A percentile compares a stretch with the other conserved stretches of the same genome.
These are phyloP conservation scores for Fusarium proliferatum DNA, from an alignment of 2,329 filamentous ascomycete species.

Conservation along the genomic window DNA sequence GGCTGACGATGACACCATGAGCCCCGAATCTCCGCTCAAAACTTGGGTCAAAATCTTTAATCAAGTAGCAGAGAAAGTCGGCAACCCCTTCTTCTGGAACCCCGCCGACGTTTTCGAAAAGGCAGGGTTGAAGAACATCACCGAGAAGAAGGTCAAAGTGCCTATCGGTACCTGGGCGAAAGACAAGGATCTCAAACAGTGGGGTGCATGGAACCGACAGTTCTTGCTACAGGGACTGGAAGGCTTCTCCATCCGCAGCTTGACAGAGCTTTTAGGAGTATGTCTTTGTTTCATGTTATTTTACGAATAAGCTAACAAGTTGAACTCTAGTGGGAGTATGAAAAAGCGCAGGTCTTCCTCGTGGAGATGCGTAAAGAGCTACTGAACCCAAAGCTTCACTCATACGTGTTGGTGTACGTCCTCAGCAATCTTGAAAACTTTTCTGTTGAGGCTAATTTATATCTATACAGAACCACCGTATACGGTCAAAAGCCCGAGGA, in stretches of 20 bases:
- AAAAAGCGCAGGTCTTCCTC: conserved; percentile 10
- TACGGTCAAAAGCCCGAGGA: conserved; percentile 11
- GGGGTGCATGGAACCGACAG: conserved; percentile 31
- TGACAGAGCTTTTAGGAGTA: conserved; percentile 20
- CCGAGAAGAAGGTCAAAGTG: conserved; percentile 16
- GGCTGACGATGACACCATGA: conserved; percentile 21
- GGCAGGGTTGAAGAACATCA: conserved; percentile 10
- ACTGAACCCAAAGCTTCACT: conserved; percentile 6
- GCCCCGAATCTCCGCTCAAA: conserved; percentile 15
- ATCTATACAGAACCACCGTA: background rate
- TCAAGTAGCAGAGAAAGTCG: conserved; percentile 13
- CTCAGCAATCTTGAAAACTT: accelerated
- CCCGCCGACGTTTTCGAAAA: conserved; percentile 8
- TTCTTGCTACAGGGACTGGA: conserved; percentile 20
- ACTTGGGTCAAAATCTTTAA: conserved; percentile 24
- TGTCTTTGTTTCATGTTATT: accelerated
- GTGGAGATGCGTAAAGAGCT: conserved; percentile 18
- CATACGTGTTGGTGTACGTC: conserved; percentile 9
- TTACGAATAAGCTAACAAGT: background rate
- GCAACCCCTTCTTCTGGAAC: conserved; percentile 28
- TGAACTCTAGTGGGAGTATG: conserved; percentile 6
- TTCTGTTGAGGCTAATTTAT: background rate
- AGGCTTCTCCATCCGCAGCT: conserved; percentile 23
- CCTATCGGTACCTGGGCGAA: conserved; percentile 27
- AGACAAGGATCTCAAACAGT: conserved; percentile 25